Percentiles rank a stretch among this genome's conserved stretches.
Evolutionary conservation across 805 yeast genomes (phyloP).

Genomic region (Teunomyces pallodes): DNA sequence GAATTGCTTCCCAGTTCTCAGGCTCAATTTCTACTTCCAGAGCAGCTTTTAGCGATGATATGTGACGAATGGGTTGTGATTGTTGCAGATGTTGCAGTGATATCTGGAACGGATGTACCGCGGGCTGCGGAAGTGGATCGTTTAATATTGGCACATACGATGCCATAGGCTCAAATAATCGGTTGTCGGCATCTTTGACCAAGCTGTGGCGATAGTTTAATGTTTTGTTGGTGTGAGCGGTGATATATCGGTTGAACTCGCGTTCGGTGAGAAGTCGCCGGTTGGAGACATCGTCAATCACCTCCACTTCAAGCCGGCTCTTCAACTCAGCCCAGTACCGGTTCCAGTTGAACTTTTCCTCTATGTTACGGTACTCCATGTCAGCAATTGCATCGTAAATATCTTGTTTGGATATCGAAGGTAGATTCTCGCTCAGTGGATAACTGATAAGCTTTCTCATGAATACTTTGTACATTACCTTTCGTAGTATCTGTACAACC

Average conservation of each 20-base stretch:
- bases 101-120: too few species aligned
- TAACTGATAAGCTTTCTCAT: neutral
- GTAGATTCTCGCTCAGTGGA: neutral
- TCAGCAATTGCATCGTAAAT: conserved; percentile 2
- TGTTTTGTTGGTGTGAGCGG: neutral
- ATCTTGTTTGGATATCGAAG: neutral
- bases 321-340: conserved; percentile 8
- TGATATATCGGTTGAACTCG: conserved; percentile 7
- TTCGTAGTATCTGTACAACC: conserved; percentile 2
- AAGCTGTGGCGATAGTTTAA: neutral
- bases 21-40: neutral
- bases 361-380: conserved; percentile 1
- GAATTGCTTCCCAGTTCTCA: conserved; percentile 1
- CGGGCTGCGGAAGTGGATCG: neutral
- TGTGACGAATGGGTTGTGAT: neutral
- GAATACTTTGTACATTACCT: conserved; percentile 4
- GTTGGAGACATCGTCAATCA: conserved; percentile 8
- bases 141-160: neutral
- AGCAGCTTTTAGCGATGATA: neutral
- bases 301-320: conserved; percentile 3
- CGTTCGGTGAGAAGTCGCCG: conserved; percentile 5
- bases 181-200: neutral
- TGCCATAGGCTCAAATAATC: neutral
- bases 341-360: conserved; percentile 7
- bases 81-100: neutral